Evolutionary conservation across 2,329 filamentous ascomycete species (phyloP).

Genomic region (Stachybotrys elegans): DNA sequence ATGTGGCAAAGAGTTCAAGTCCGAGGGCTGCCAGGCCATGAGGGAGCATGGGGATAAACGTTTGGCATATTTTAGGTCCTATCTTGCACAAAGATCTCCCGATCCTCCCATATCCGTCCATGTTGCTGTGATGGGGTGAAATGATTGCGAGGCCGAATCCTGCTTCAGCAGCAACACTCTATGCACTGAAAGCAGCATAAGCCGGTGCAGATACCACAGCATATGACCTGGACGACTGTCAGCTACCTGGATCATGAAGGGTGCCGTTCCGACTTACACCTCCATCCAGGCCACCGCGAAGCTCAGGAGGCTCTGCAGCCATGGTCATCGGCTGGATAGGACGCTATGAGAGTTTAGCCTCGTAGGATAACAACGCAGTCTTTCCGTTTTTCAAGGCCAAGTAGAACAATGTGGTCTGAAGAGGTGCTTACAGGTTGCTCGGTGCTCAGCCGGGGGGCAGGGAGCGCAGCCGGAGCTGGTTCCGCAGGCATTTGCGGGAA

Average conservation of each 20-base stretch:
- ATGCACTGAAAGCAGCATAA: slow-evolving; percentile 34
- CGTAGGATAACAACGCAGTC: slow-evolving; percentile 3
- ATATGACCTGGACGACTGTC: slow-evolving; percentile 26
- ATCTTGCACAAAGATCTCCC: too few species aligned
- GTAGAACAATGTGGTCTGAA: background rate
- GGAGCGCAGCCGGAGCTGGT: slow-evolving; percentile 23
- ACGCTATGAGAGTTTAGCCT: slow-evolving; percentile 16
- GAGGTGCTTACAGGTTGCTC: slow-evolving; percentile 28
- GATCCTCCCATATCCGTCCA: too few species aligned
- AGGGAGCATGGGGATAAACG: too few species aligned
- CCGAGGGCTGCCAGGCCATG: too few species aligned
- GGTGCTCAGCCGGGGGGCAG: slow-evolving; percentile 19
- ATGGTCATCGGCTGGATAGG: slow-evolving; percentile 28
- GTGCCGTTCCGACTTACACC: slow-evolving; percentile 21
- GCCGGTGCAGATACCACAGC: slow-evolving; percentile 34
- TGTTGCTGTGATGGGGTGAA: too few species aligned
- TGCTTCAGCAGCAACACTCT: slow-evolving; percentile 25
- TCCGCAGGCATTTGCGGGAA: slow-evolving; percentile 25
- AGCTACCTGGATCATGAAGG: slow-evolving; percentile 4
- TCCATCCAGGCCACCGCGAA: slow-evolving; percentile 27
- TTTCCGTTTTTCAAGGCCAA: background rate
- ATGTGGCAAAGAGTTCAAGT: too few species aligned
- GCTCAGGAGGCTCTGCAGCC: slow-evolving; percentile 16
- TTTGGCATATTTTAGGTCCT: too few species aligned
- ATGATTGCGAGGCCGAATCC: too few species aligned